Evolutionary conservation across 257 asterid genomes (phyloP).

Genomic region (Solanum corneliomulleri): DNA sequence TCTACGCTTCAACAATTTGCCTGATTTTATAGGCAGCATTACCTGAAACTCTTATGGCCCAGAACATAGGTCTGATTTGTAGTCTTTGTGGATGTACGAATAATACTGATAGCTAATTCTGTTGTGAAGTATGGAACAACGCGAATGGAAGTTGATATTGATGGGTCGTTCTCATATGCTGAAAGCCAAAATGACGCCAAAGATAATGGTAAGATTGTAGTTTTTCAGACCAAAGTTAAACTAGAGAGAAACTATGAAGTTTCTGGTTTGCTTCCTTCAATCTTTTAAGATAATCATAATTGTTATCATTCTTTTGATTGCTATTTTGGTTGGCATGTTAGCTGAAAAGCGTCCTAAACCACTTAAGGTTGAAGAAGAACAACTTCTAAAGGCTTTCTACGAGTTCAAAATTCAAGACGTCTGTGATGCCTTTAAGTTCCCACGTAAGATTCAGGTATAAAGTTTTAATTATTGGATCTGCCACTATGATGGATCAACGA

Average conservation of each 20-base stretch:
- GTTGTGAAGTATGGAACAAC: constrained; percentile 71
- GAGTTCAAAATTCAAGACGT: constrained; percentile 96
- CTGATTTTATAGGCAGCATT: not conserved
- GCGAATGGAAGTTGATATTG: constrained; percentile 70
- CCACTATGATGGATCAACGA: not conserved
- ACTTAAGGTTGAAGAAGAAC: constrained; percentile 86
- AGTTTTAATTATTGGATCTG: constrained; percentile 1
- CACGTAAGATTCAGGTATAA: constrained; percentile 87
- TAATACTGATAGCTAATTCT: constrained; percentile 16
- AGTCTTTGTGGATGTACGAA: not conserved
- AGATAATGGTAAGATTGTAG: constrained; percentile 29
- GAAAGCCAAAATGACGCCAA: constrained; percentile 40
- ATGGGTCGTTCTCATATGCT: constrained; percentile 77
- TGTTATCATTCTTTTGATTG: not conserved
- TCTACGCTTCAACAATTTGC: not conserved
- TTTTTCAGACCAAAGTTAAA: not conserved
- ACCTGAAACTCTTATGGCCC: not conserved
- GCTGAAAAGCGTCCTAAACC: constrained; percentile 81
- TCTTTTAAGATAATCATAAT: not conserved
- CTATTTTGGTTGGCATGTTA: constrained; percentile 15
- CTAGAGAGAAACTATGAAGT: not conserved
- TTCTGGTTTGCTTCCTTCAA: not conserved
- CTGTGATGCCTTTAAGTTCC: constrained; percentile 95
- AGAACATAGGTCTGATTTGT: not conserved
- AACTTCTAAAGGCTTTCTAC: constrained; percentile 71